phyloP scores from a whole-genome alignment of 2,329 filamentous ascomycete genomes.

The Onygena corvina region DNA sequence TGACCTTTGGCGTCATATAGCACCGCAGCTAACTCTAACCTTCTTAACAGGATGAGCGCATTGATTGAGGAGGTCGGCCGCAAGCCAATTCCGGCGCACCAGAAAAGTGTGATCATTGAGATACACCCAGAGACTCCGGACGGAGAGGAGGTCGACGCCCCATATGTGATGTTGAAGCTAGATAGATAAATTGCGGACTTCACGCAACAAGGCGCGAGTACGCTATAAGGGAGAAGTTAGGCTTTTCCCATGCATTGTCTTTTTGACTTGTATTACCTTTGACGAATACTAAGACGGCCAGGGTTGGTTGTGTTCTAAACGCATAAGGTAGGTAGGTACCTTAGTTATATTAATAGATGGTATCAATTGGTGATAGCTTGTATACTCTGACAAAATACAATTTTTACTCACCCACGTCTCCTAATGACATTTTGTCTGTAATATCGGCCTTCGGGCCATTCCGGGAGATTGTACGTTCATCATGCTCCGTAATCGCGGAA shows the following conservation, averaged over 20 bases:
- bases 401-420: no score
- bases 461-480: neutral
- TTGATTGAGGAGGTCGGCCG: constrained; percentile 81
- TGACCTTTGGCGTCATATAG: neutral
- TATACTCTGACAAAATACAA: no score
- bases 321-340: no score
- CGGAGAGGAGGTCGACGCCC: constrained; percentile 91
- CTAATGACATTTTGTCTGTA: no score
- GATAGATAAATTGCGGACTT: constrained; percentile 16
- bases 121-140: constrained; percentile 80
- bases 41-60: constrained; percentile 60
- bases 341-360: no score
- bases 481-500: neutral
- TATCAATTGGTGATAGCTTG: no score
- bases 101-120: constrained; percentile 94
- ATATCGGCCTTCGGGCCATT: neutral
- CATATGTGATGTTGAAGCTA: constrained; percentile 85
- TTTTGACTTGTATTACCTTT: no score
- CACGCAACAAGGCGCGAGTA: neutral
- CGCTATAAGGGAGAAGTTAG: neutral
- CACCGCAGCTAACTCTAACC: neutral
- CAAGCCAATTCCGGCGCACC: constrained; percentile 79
- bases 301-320: no score
- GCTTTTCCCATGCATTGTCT: no score
- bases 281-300: no score